Evolutionary conservation across 108 stramenopile genomes (phyloP), one percentile per base, ranked within the genome.

Genomic region (Cyclostephanos invisitatus): DNA sequence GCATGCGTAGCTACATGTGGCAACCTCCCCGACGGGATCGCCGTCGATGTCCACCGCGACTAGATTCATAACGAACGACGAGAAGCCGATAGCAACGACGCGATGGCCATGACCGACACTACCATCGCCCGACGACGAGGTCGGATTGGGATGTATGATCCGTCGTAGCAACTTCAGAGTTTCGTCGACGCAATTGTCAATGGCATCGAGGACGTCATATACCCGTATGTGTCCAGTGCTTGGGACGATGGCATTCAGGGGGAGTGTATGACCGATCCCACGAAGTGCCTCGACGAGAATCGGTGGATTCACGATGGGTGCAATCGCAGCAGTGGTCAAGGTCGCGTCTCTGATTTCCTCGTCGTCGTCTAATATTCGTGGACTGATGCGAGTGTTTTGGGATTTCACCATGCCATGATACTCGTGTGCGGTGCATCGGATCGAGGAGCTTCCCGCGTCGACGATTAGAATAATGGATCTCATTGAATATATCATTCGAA

Each of bases 31-130:
- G 8, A 89, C 65, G 28, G 82, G 62, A 29, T 73, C 49, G 20
- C 87, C 87, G 24, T 49, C 38, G 0, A 62, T 47, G 63, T 89
- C 78, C 2, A 91, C 70, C 9, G 85, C 93, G 10, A 91, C 51
- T 36, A 94, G 57, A 66, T 94, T 94, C 93, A 94, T 94, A 10
- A 89, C 90, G 80, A 94, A 91, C 27, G 83, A 70, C n/a, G 88
- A 85, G 68, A 94, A 90, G 48, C 90, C 90, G 53, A 94, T 64
- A 9, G 81, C 89, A 9, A 83, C 82, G 0, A 94, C 73, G 59
- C 73, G 57, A 65, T 80, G 81, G 25, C 17, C n/a, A 46, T 59
- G 12, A 27, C 64, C 40, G 29, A 14, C 12, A 21, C 40, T 15
- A 15, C 21, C 12, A 35, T 8, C 44, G 44, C 44, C 12, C 15